phyloP scores from a whole-genome alignment of 202 grass and related monocot genomes.

The Carex sylvatica region DNA sequence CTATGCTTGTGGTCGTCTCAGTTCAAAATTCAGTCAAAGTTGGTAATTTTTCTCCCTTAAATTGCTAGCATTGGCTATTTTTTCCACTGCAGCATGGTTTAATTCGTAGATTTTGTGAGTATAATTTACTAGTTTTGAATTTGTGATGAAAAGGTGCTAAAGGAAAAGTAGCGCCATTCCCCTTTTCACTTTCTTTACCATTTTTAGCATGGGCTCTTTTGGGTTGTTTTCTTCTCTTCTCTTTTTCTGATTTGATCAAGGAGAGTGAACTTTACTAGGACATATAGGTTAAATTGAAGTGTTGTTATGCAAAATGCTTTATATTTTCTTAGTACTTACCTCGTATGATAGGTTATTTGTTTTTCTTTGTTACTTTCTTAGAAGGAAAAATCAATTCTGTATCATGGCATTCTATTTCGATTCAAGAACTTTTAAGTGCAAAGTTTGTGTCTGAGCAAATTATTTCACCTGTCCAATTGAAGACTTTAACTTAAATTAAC shows the following conservation, averaged over 20 bases:
- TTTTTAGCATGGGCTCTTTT: conserved; percentile 1
- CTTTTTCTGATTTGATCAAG: not conserved
- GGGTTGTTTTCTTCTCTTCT: not conserved
- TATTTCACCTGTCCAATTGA: conserved; percentile 8
- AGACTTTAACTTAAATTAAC: not conserved
- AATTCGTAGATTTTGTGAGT: not conserved
- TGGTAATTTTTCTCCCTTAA: not conserved
- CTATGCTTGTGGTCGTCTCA: not conserved
- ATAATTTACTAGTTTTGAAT: not conserved
- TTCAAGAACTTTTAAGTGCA: not conserved
- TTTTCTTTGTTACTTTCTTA: not conserved
- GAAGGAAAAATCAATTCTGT: not conserved
- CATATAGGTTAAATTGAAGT: not conserved
- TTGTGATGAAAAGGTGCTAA: not conserved
- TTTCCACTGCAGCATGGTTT: not conserved
- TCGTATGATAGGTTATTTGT: not conserved
- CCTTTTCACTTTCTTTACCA: not conserved
- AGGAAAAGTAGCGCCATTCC: not conserved
- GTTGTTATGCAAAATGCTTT: not conserved
- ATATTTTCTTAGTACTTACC: not conserved
- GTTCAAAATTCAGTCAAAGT: not conserved
- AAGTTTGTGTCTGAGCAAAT: not conserved
- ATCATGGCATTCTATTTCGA: not conserved
- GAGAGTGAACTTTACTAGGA: not conserved
- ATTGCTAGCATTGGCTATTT: not conserved